Evolutionary conservation across 2,329 filamentous ascomycete genomes (phyloP).

Genomic region (Sphaerulina musiva): DNA sequence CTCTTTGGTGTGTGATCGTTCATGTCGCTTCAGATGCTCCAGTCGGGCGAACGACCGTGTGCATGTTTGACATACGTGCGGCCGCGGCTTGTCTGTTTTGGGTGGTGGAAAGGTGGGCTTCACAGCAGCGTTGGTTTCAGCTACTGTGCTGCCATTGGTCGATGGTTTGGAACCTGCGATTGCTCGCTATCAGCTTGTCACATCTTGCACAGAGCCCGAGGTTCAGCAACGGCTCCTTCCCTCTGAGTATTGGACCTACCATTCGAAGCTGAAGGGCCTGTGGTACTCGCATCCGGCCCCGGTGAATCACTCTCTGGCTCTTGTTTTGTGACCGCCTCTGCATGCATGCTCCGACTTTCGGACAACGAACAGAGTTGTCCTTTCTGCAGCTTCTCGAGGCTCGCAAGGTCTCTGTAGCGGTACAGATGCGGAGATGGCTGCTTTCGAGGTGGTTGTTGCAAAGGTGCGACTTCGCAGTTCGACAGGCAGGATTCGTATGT

Average conservation of each 20-base stretch:
- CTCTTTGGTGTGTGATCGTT: slow-evolving; percentile 96
- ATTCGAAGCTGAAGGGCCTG: slow-evolving; percentile 13
- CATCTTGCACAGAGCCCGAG: neutral
- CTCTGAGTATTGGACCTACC: slow-evolving; percentile 10
- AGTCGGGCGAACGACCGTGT: slow-evolving; percentile 86
- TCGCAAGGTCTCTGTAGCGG: neutral
- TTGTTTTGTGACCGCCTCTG: slow-evolving; percentile 20
- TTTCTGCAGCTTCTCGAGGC: slow-evolving; percentile 2
- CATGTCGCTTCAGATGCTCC: slow-evolving; percentile 94
- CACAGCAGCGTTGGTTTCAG: slow-evolving; percentile 16
- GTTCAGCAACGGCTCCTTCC: neutral
- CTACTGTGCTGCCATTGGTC: slow-evolving; percentile 14
- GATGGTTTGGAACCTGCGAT: slow-evolving; percentile 1
- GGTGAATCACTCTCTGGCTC: slow-evolving; percentile 26
- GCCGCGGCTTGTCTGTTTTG: slow-evolving; percentile 95
- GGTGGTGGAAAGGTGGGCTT: slow-evolving; percentile 61
- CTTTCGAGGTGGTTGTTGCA: neutral
- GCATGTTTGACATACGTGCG: slow-evolving; percentile 89
- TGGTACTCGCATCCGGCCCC: slow-evolving; percentile 14
- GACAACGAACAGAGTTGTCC: neutral
- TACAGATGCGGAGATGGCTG: too few relatives aligned
- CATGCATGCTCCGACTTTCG: slow-evolving; percentile 25
- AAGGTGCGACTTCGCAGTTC: neutral
- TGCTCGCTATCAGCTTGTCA: neutral
- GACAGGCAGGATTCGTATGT: neutral